Percentiles rank a stretch among this genome's conserved stretches.
Conservation (phyloP, 2,329 filamentous ascomycete species). For the Diaporthe capsici region DNA sequence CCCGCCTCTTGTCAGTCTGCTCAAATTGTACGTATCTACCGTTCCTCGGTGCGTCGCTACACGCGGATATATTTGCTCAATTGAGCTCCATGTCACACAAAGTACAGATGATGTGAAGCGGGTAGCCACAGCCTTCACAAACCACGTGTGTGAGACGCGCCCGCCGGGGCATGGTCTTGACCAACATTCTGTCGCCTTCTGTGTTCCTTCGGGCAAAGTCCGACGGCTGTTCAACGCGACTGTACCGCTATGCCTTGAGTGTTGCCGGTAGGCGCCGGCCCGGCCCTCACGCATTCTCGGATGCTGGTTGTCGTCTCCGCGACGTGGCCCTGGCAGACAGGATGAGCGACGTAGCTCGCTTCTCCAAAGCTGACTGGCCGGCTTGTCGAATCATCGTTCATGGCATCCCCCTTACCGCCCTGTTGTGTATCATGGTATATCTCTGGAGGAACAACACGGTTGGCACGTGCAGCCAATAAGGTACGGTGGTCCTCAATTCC, state of each 20-base stretch:
- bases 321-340: neutral
- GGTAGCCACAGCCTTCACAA: neutral
- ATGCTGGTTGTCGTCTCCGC: neutral
- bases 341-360: neutral
- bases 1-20: neutral
- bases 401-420: neutral
- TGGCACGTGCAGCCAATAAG: constrained; percentile 1
- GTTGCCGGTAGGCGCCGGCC: neutral
- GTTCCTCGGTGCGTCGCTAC: neutral
- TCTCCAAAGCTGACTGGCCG: neutral
- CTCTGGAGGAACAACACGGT: neutral
- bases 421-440: neutral
- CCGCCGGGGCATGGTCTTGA: neutral
- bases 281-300: too few species aligned
- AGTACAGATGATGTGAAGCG: neutral
- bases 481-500: neutral
- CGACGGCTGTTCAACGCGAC: neutral
- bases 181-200: neutral
- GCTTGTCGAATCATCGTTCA: neutral
- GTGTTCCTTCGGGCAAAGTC: neutral
- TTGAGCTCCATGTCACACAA: neutral
- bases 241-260: neutral
- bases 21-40: neutral
- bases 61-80: neutral
- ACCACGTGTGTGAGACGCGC: constrained; percentile 9